Evolutionary conservation across 202 grass and related monocot species (phyloP).

Genomic region (Brachypodium distachyon): DNA sequence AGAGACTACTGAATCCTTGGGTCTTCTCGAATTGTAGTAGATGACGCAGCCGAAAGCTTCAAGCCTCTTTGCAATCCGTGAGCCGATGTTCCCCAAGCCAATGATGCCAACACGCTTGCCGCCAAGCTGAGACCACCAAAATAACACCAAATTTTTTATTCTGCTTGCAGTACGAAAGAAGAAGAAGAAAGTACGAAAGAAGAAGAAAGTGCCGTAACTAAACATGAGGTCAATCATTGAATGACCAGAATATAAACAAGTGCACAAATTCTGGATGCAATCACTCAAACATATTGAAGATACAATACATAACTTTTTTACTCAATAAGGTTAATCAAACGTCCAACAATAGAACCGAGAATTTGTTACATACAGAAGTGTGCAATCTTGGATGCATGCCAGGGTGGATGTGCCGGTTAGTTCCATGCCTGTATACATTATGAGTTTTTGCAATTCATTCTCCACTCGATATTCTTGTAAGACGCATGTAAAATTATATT

Average conservation of each 20-base stretch:
- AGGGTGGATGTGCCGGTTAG: background rate
- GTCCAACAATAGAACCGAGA: background rate
- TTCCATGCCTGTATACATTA: background rate
- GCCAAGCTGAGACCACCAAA: slow-evolving; percentile 29
- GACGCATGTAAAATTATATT: background rate
- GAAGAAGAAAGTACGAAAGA: background rate
- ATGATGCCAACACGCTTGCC: slow-evolving; percentile 64
- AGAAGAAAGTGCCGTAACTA: background rate
- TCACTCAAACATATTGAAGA: background rate
- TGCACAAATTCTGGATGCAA: background rate
- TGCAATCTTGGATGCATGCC: background rate
- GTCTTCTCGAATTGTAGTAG: slow-evolving; percentile 32
- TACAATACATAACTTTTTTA: background rate
- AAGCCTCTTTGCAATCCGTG: slow-evolving; percentile 45
- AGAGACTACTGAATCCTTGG: slow-evolving; percentile 9
- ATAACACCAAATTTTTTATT: background rate
- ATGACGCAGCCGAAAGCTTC: slow-evolving; percentile 42
- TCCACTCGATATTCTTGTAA: background rate
- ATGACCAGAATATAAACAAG: background rate
- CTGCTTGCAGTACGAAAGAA: background rate
- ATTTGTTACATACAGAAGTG: background rate
- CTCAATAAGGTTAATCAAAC: background rate
- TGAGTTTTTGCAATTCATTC: background rate
- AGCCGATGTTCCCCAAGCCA: slow-evolving; percentile 66
- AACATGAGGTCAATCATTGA: background rate